Conservation (phyloP, 2,329 filamentous ascomycete genomes). For the Pyricularia sp. region DNA sequence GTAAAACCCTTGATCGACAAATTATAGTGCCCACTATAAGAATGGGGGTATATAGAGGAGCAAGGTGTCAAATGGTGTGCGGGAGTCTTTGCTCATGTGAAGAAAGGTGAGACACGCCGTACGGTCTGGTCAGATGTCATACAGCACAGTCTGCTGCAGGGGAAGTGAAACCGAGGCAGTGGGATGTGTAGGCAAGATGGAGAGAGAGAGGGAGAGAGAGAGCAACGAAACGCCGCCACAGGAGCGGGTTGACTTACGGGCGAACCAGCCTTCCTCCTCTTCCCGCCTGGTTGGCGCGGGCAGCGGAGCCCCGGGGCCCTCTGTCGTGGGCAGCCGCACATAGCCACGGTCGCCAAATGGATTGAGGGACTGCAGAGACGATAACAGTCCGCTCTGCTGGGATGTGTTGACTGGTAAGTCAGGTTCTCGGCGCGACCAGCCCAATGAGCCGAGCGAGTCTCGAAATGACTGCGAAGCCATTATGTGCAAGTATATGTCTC, state of each 20-base stretch:
- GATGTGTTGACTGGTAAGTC: slow-evolving; percentile 68
- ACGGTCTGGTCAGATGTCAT: slow-evolving; percentile 32
- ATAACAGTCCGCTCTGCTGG: slow-evolving; percentile 64
- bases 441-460: slow-evolving; percentile 88
- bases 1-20: slow-evolving; percentile 10
- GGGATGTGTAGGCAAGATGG: slow-evolving; percentile 10
- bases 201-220: slow-evolving; percentile 8
- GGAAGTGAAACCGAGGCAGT: slow-evolving; percentile 21
- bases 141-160: slow-evolving; percentile 28
- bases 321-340: slow-evolving; percentile 80
- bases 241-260: slow-evolving; percentile 56
- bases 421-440: slow-evolving; percentile 79
- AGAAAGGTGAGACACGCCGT: slow-evolving; percentile 32
- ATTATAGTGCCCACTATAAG: neutral
- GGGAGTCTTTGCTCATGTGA: slow-evolving; percentile 21
- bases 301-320: slow-evolving; percentile 72
- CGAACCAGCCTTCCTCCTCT: slow-evolving; percentile 93
- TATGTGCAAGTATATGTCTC: slow-evolving; percentile 1
- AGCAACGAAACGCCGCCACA: slow-evolving; percentile 1
- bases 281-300: slow-evolving; percentile 78
- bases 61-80: slow-evolving; percentile 5
- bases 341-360: slow-evolving; percentile 82
- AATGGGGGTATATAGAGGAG: slow-evolving; percentile 3
- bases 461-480: slow-evolving; percentile 89
- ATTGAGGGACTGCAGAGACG: slow-evolving; percentile 75